Percentiles rank a stretch among this genome's conserved stretches.
These are phyloP conservation scores for Termitomyces sp. DNA, from an alignment of 768 basidiomycete species.

Conservation along the genomic window DNA sequence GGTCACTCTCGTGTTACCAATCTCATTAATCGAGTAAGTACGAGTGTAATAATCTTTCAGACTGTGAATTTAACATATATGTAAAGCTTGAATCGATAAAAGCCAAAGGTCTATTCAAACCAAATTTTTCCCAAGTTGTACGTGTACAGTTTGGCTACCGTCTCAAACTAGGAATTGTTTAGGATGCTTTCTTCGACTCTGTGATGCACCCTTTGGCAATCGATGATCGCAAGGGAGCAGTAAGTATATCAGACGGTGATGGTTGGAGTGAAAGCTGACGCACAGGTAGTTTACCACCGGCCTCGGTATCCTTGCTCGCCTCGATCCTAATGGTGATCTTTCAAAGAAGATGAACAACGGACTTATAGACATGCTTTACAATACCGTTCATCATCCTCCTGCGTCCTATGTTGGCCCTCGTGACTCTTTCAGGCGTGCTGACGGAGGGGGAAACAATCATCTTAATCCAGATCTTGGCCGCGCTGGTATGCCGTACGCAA, in stretches of 20 bases:
- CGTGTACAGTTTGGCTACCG: background rate
- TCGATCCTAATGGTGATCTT: constrained; percentile 15
- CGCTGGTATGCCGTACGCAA: constrained; percentile 46
- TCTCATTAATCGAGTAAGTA: constrained; percentile 20
- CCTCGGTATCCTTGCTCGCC: constrained; percentile 22
- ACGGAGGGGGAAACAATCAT: constrained; percentile 46
- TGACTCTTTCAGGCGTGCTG: constrained; percentile 36
- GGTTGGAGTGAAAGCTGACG: background rate
- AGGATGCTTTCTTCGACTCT: constrained; percentile 26
- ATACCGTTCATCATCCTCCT: constrained; percentile 53
- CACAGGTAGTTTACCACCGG: constrained; percentile 21
- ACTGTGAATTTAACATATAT: background rate
- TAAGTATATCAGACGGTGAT: constrained; percentile 5
- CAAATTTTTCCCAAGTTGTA: constrained; percentile 19
- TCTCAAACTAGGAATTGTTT: background rate
- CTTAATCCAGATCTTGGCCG: constrained; percentile 41
- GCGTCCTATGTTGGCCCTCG: constrained; percentile 29
- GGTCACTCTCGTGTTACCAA: constrained; percentile 31
- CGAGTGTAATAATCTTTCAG: background rate
- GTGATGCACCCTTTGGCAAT: constrained; percentile 27
- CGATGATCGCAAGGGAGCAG: constrained; percentile 36
- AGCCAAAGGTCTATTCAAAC: constrained; percentile 18
- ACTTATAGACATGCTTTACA: constrained; percentile 39
- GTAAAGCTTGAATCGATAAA: constrained; percentile 9
- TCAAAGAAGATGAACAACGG: constrained; percentile 18